A percentile compares a stretch with the other conserved stretches of the same genome.
phyloP scores from a whole-genome alignment of 2,329 filamentous ascomycete species.

The Pleomassaria siparia region DNA sequence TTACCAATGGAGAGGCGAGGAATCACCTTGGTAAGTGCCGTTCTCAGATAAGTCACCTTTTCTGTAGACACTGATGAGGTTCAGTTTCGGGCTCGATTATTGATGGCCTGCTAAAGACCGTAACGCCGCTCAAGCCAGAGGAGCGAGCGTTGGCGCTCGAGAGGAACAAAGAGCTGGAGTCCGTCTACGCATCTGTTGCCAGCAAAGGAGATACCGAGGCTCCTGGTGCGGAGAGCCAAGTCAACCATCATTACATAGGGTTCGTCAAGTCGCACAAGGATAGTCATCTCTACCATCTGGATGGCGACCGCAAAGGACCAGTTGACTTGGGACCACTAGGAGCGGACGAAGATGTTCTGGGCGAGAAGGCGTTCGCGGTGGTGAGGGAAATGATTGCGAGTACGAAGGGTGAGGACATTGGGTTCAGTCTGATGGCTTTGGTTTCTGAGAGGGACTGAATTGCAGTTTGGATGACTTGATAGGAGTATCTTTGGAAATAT shows the following conservation, averaged over 20 bases:
- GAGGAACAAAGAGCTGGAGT: slow-evolving; percentile 23
- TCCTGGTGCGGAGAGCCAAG: slow-evolving; percentile 34
- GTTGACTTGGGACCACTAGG: slow-evolving; percentile 29
- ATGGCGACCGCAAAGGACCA: slow-evolving; percentile 34
- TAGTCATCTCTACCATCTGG: slow-evolving; percentile 30
- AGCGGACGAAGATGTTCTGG: slow-evolving; percentile 25
- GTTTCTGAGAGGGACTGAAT: slow-evolving; percentile 9
- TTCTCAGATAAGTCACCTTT: no score
- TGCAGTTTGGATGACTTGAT: no score
- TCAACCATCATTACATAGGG: slow-evolving; percentile 38
- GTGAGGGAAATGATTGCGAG: slow-evolving; percentile 23
- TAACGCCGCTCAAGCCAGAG: slow-evolving; percentile 11
- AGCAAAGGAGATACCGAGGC: slow-evolving; percentile 27
- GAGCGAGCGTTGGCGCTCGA: slow-evolving; percentile 25
- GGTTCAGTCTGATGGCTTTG: slow-evolving; percentile 37
- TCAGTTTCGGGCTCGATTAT: slow-evolving; percentile 18
- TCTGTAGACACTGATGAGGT: neutral
- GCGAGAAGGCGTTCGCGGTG: slow-evolving; percentile 18
- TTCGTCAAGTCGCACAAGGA: slow-evolving; percentile 33
- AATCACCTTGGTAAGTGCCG: slow-evolving; percentile 58
- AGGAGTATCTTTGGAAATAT: neutral
- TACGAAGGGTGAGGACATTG: slow-evolving; percentile 17
- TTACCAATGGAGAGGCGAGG: slow-evolving; percentile 73
- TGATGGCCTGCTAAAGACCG: slow-evolving; percentile 11
- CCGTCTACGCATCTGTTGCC: slow-evolving; percentile 28